phyloP scores from a whole-genome alignment of 2,329 filamentous ascomycete genomes.

The Fusarium verticillioides region DNA sequence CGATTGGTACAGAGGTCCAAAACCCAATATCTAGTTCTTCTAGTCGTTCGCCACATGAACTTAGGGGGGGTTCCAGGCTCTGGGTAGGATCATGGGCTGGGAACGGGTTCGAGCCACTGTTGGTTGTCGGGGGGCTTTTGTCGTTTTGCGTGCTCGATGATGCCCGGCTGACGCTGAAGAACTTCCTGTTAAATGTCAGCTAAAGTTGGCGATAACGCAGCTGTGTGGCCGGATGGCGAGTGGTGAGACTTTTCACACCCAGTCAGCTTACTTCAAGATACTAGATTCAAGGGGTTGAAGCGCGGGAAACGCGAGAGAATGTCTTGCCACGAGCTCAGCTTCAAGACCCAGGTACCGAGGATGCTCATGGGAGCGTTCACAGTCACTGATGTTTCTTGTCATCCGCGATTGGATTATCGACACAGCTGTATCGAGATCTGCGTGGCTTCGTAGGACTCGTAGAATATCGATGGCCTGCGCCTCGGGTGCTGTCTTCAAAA shows the following conservation, averaged over 20 bases:
- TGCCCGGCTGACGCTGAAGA: neutral
- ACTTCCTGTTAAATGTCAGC: neutral
- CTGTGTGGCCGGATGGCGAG: neutral
- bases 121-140: neutral
- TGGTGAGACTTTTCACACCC: neutral
- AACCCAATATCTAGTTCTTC: conserved; percentile 43
- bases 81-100: neutral
- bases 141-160: neutral
- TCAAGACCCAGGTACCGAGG: conserved; percentile 12
- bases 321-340: conserved; percentile 29
- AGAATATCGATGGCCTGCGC: conserved; percentile 24
- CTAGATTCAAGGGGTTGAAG: conserved; percentile 8
- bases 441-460: conserved; percentile 11
- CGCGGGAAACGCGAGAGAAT: conserved; percentile 19
- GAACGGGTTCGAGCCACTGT: conserved; percentile 7
- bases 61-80: neutral
- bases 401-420: conserved; percentile 8
- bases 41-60: conserved; percentile 44
- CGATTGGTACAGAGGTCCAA: conserved; percentile 50
- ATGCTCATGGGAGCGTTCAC: neutral
- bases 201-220: neutral
- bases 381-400: neutral
- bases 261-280: conserved; percentile 13
- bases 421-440: conserved; percentile 7
- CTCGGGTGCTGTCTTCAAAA: conserved; percentile 9